Base-by-base conservation (phyloP, 148 eudicot species). In the Chenopodium berlandieri region DNA sequence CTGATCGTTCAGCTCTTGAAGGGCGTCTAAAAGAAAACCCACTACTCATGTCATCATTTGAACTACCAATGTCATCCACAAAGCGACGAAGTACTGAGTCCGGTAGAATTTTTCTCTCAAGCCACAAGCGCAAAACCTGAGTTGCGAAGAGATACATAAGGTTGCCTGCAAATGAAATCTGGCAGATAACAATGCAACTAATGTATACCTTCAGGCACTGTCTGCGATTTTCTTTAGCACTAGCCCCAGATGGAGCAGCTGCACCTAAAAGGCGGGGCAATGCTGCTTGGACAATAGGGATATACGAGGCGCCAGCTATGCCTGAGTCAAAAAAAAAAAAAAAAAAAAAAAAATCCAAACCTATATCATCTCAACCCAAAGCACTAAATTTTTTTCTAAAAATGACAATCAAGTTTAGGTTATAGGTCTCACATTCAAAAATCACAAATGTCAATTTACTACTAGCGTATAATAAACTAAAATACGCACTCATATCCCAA, bases 21-120 rank as follows among this genome's bases (percentile, higher is more conserved):
- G 98, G 97, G 12, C 97, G 98, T 76, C 90, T 94, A 56, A 86
- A 86, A 46, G 88, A 85, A 71, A 85, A 30, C 17, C 89, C 95
- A 71, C 85, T 79, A 83, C 88, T 84, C 25, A 83, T 14, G 62
- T 89, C 96, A 81, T 91, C 90, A 60, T 87, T 90, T 79, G 91
- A 75, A 71, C 80, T 89, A 60, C 92, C 91, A 70, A 96, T 85
- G 27, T 87, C 95, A 85, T 90, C 94, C 88, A 96, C 89, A 85
- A 80, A 84, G 30, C 87, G 92, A 13, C 94, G 91, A 80, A 96
- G 91, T 82, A 92, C 83, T 48, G 95, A 77, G 76, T 94, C 98
- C 5, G 99, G 99, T 54, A 93, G 82, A 83, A 96, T 94, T 86
- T 96, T 96, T 86, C 99, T 88, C 90, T 96, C 98, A 73, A 92